These are phyloP conservation scores for Dionaea muscipula DNA, from an alignment of 179 eudicot species.

Conservation along the genomic window DNA sequence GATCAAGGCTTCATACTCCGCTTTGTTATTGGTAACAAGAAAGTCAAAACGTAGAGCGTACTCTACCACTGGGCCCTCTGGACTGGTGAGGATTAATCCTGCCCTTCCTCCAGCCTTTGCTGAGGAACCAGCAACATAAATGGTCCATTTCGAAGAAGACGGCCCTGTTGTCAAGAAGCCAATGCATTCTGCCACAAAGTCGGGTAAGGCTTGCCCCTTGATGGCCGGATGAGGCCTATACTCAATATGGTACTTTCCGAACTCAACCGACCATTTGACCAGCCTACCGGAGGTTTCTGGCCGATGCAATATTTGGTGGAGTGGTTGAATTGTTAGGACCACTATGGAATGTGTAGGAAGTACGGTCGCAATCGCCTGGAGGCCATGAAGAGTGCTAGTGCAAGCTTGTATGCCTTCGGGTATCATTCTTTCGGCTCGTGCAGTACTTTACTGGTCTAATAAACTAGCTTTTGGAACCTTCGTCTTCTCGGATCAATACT, in stretches of 20 bases:
- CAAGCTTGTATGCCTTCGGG: background rate
- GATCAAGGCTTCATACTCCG: too few relatives aligned
- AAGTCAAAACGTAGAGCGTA: background rate
- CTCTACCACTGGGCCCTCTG: background rate
- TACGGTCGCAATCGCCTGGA: background rate
- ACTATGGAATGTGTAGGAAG: background rate
- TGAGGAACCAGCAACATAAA: background rate
- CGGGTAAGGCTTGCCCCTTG: background rate
- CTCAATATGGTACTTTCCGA: background rate
- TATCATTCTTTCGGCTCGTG: background rate
- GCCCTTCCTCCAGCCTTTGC: background rate
- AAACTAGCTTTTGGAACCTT: too few relatives aligned
- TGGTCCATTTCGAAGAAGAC: background rate
- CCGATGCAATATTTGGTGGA: background rate
- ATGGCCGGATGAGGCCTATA: background rate
- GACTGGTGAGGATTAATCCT: background rate
- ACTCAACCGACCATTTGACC: background rate
- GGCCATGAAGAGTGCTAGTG: background rate
- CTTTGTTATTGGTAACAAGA: background rate
- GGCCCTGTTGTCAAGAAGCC: too few relatives aligned
- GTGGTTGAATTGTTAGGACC: slow-evolving; percentile 2
- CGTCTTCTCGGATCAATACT: too few relatives aligned
- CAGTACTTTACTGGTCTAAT: too few relatives aligned
- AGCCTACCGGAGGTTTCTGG: background rate
- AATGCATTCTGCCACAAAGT: background rate